A percentile compares a stretch with the other conserved stretches of the same genome.
phyloP scores from a whole-genome alignment of 2,329 filamentous ascomycete species.

The Bretziella fagacearum region DNA sequence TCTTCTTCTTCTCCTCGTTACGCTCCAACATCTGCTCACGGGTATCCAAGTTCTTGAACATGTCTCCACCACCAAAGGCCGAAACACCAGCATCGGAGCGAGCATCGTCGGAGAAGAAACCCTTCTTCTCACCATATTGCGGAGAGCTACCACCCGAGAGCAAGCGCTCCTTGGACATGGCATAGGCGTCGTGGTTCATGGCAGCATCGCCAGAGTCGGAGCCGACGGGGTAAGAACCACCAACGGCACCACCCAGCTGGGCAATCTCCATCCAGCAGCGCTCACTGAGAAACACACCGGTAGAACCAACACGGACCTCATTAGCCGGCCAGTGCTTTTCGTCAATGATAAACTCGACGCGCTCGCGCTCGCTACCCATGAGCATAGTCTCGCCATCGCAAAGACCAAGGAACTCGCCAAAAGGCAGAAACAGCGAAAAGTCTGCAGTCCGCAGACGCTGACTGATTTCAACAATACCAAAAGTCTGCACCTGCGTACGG shows the following conservation, averaged over 20 bases:
- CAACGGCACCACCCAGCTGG: constrained; percentile 35
- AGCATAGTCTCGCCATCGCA: constrained; percentile 70
- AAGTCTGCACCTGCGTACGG: constrained; percentile 79
- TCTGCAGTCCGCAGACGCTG: constrained; percentile 83
- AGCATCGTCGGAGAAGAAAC: constrained; percentile 72
- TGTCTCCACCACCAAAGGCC: constrained; percentile 81
- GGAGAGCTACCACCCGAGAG: constrained; percentile 34
- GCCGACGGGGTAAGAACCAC: constrained; percentile 30
- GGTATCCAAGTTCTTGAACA: constrained; percentile 95
- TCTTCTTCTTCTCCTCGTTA: constrained; percentile 69
- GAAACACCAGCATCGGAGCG: constrained; percentile 85
- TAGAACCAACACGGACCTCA: constrained; percentile 78
- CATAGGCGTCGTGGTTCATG: constrained; percentile 42
- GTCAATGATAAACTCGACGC: constrained; percentile 78
- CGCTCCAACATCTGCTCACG: constrained; percentile 90
- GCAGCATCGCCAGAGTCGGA: constrained; percentile 48
- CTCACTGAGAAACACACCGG: constrained; percentile 90
- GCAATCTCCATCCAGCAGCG: constrained; percentile 87
- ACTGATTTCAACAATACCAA: constrained; percentile 93
- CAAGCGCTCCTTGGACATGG: constrained; percentile 44
- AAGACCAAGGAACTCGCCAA: constrained; percentile 84
- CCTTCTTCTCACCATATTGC: constrained; percentile 58
- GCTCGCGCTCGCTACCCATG: constrained; percentile 83
- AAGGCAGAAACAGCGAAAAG: constrained; percentile 89
- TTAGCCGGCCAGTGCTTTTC: constrained; percentile 85